Conservation (phyloP, 108 stramenopile genomes). For the Mediolabrus comicus region DNA sequence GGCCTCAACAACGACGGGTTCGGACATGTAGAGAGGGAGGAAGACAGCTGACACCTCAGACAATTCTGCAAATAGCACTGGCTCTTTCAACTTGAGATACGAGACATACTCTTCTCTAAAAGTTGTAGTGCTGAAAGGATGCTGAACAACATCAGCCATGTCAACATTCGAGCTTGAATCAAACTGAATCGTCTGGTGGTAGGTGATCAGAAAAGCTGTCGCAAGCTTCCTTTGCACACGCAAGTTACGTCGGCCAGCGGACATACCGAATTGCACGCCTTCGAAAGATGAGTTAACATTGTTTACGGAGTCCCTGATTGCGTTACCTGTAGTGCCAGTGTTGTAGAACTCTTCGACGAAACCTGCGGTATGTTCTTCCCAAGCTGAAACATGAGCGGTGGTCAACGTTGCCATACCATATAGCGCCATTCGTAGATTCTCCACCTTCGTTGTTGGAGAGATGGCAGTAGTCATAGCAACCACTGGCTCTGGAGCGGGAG, state of each 20-base stretch:
- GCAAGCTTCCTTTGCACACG: slow-evolving; percentile 7
- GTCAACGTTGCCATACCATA: slow-evolving; percentile 24
- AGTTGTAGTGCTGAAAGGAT: slow-evolving; percentile 23
- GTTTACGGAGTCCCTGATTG: not conserved
- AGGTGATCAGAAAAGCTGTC: slow-evolving; percentile 27
- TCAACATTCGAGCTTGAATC: slow-evolving; percentile 1
- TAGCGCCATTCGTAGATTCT: slow-evolving; percentile 41
- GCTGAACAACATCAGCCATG: slow-evolving; percentile 18
- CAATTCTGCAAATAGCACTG: slow-evolving; percentile 23
- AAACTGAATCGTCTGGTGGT: slow-evolving; percentile 28
- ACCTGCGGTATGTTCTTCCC: slow-evolving; percentile 17
- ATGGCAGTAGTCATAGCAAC: slow-evolving; percentile 2
- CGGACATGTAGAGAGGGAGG: slow-evolving; percentile 10
- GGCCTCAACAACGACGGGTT: not conserved
- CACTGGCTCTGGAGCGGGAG: slow-evolving; percentile 2
- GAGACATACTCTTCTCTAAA: slow-evolving; percentile 24
- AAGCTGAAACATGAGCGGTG: slow-evolving; percentile 22
- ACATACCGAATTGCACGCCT: not conserved
- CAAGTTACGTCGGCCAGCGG: not conserved
- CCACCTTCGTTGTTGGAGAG: slow-evolving; percentile 10
- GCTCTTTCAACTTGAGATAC: slow-evolving; percentile 16
- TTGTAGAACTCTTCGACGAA: slow-evolving; percentile 9
- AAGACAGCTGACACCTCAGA: slow-evolving; percentile 29
- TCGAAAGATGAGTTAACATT: not conserved
- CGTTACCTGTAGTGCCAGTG: not conserved